Base-by-base conservation (phyloP, 1,284 basidiomycete genomes). In the Paramarasmius palmivorus region DNA sequence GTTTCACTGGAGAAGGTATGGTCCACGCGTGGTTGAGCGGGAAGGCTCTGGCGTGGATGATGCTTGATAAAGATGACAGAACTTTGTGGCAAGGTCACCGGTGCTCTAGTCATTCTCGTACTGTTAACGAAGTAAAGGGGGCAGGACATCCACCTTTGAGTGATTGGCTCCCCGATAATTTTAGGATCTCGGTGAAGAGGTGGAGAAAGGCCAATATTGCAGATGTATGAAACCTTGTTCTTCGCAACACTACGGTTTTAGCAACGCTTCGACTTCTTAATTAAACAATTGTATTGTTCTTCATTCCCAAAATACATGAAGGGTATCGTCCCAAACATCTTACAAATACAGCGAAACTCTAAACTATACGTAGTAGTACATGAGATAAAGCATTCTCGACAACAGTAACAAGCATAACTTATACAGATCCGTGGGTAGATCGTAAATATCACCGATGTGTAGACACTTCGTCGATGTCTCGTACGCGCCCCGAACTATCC, bases 1-100 rank as follows among this genome's bases (percentile, higher is more conserved):
- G 83, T 0, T 87, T 83, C 58, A 74, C 75, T 9, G 84, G 85
- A 1, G 84, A 87, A 58, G 84, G 85, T 4, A 87, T 87, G 85
- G 78, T 79, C 2, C 77, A 85, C 60, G 84, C 82, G 4, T 86
- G 83, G 81, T 61, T 84, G 63, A 79, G 81, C 56, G 76, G 77
- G 2, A 75, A 75, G 55, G 83, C 81, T 3, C 63, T 86, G 47
- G 83, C 82, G 10, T 63, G 73, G 55, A 85, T 85, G 82, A 66
- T 86, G 3, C 66, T 83, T 3, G 74, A 70, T 4, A 58, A 65
- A 6, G 68, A 67, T 17, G 38, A 47, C 19, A n/a, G 17, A 19
- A 15, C 15, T 32, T 22, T 19, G 29, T 15, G 15, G 10, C 25
- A 12, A 20, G 12, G 6, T 22, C 12, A 10, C 19, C 22, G 29